Evolutionary conservation across 2,329 filamentous ascomycete species (phyloP).

Genomic region (Xylariomycetidae sp.): DNA sequence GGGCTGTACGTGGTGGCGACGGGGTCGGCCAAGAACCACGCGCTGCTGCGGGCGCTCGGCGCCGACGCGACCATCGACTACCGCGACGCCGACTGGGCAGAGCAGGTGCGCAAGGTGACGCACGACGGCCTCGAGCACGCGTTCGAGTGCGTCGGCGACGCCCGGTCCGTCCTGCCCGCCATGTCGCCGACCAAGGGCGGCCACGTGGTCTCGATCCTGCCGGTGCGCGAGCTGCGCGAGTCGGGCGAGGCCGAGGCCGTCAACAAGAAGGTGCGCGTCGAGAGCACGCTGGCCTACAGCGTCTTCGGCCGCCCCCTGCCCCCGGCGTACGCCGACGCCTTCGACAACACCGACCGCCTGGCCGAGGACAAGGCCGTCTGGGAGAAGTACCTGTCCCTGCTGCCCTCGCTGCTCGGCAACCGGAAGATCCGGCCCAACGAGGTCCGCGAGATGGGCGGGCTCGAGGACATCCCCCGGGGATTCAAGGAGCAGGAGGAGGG

Average conservation of each 20-base stretch:
- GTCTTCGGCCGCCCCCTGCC: conserved; percentile 23
- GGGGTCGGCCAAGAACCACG: conserved; percentile 20
- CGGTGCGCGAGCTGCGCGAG: conserved; percentile 14
- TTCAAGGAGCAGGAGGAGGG: conserved; percentile 24
- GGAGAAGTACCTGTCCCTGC: conserved; percentile 27
- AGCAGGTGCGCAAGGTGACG: conserved; percentile 58
- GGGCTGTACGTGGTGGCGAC: conserved; percentile 24
- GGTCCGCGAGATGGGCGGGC: conserved; percentile 21
- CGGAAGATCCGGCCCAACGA: conserved; percentile 27
- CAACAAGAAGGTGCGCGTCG: conserved; percentile 23
- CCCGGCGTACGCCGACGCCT: conserved; percentile 16
- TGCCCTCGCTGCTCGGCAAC: conserved; percentile 21
- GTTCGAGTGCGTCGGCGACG: conserved; percentile 26
- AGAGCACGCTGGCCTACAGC: conserved; percentile 28
- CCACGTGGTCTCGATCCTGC: conserved; percentile 19
- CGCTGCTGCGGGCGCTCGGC: conserved; percentile 17
- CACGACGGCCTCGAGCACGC: conserved; percentile 44
- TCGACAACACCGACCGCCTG: conserved; percentile 22
- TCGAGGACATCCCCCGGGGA: conserved; percentile 22
- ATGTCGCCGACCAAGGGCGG: conserved; percentile 27
- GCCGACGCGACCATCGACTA: conserved; percentile 26
- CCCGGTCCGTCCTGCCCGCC: conserved; percentile 15
- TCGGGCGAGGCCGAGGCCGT: too few species aligned
- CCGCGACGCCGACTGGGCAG: conserved; percentile 41
- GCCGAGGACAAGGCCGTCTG: conserved; percentile 26